These are phyloP conservation scores for Sicyos baderoa DNA, from an alignment of 306 rosid genomes.

Conservation along the genomic window DNA sequence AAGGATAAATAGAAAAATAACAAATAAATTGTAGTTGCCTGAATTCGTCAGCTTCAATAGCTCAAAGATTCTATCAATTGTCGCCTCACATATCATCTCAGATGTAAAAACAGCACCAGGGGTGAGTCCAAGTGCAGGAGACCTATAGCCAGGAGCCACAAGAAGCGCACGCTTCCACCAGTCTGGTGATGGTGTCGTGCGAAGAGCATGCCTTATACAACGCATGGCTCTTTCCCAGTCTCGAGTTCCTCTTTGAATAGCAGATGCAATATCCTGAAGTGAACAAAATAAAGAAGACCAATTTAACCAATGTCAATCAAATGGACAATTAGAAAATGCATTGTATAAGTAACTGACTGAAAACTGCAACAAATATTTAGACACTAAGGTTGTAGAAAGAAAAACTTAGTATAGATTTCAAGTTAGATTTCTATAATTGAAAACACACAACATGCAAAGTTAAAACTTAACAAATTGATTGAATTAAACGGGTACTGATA, in stretches of 20 bases:
- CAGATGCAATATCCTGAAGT: conserved; percentile 61
- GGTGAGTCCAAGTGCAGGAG: conserved; percentile 54
- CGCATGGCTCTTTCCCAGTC: conserved; percentile 99
- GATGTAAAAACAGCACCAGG: conserved; percentile 97
- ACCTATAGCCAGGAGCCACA: conserved; percentile 72
- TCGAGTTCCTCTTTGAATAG: conserved; percentile 85
- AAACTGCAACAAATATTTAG: neutral
- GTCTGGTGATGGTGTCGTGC: conserved; percentile 92
- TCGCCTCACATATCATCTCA: conserved; percentile 91
- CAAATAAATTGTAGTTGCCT: conserved; percentile 44
- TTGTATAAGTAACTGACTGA: neutral
- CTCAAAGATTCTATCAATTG: conserved; percentile 85
- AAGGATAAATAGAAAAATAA: neutral
- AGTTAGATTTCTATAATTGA: neutral
- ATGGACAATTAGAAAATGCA: conserved; percentile 15
- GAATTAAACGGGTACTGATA: neutral
- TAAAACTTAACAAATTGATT: neutral
- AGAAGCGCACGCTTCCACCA: conserved; percentile 99
- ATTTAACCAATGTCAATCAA: conserved; percentile 26
- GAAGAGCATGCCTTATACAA: conserved; percentile 87
- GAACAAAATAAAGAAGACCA: conserved; percentile 26
- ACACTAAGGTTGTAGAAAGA: neutral
- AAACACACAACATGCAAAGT: conserved; percentile 5
- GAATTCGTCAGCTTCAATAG: conserved; percentile 79
- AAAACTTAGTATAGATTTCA: neutral